Evolutionary conservation across 148 eudicot species (phyloP), one percentile per base, ranked within the genome.

Genomic region (Camellia japonica): DNA sequence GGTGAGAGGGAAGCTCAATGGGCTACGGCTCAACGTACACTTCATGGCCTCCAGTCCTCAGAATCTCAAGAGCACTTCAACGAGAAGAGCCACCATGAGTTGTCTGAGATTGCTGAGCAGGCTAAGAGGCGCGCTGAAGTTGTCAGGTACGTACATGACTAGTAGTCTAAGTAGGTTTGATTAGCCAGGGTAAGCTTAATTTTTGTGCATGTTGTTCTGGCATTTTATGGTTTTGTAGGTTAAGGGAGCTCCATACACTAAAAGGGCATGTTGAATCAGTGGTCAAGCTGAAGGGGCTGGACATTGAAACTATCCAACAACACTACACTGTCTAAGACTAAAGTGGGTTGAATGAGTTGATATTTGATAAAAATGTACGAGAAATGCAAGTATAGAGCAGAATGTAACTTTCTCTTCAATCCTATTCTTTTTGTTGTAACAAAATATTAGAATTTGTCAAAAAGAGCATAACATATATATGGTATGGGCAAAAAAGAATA

Each of bases 261-360:
- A 90, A 90, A 83, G 89, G 93, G 13, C 93, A 85, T 52, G 93
- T 91, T 51, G 94, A 91, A 71, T 88, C 92, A 15, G 89, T 91
- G 58, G 91, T 90, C 55, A 87, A 88, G 87, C 87, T 82, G 62
- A 92, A 92, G 88, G 93, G 91, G 74, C 56, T 92, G 75, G 91
- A 92, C 85, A 88, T 89, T 47, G 90, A 90, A 23, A 87, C 88
- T 71, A 87, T 90, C 70, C 86, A 90, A 20, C 90, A 88, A 69
- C 79, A 84, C 77, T 88, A 91, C 83, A 88, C 89, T 5, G 88
- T 90, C 20, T 87, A 54, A 72, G 75, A 12, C 61, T 20, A 51
- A 23, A 2, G 74, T 20, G 73, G 38, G 20, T 49, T n/a, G 56
- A 47, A 19, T 14, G 47, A 47, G 56, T 13, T 19, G 56, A 46